phyloP scores from a whole-genome alignment of 1,284 basidiomycete genomes.

The Fomitopsis pinicola region DNA sequence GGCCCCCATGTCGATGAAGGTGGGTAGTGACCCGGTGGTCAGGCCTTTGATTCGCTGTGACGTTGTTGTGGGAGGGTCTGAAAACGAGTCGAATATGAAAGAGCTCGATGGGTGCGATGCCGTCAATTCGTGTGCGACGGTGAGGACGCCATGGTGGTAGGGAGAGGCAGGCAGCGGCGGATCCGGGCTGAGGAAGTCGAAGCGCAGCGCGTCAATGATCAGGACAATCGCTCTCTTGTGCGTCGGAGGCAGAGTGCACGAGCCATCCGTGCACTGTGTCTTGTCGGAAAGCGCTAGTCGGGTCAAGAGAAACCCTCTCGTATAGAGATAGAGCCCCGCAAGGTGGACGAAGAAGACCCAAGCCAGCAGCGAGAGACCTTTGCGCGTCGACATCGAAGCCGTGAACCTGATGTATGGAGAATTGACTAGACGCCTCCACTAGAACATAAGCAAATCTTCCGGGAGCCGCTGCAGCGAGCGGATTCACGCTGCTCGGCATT shows the following conservation, averaged over 20 bases:
- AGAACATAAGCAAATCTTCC: no score
- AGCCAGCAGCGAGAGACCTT: constrained; percentile 38
- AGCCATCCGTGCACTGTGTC: constrained; percentile 40
- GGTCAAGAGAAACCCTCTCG: constrained; percentile 84
- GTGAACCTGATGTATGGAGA: no score
- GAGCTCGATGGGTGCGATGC: constrained; percentile 61
- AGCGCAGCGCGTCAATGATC: constrained; percentile 91
- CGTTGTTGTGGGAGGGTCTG: constrained; percentile 95
- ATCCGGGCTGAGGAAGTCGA: constrained; percentile 86
- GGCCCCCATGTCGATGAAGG: constrained; percentile 90
- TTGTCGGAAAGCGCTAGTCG: constrained; percentile 71
- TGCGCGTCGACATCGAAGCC: constrained; percentile 5
- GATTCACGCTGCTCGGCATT: no score
- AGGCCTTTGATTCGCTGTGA: constrained; percentile 94
- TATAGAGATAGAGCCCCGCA: constrained; percentile 76
- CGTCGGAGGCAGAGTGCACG: constrained; percentile 52
- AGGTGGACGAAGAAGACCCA: constrained; percentile 60
- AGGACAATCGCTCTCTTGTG: constrained; percentile 81
- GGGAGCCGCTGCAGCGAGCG: no score
- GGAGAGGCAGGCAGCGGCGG: constrained; percentile 58
- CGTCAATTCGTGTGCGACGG: constrained; percentile 73
- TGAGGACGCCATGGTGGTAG: constrained; percentile 81
- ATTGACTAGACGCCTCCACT: background rate
- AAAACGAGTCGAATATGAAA: constrained; percentile 84
- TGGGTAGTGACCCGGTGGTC: constrained; percentile 94